Base-by-base conservation (phyloP, 768 basidiomycete species). In the Filobasidium floriforme region DNA sequence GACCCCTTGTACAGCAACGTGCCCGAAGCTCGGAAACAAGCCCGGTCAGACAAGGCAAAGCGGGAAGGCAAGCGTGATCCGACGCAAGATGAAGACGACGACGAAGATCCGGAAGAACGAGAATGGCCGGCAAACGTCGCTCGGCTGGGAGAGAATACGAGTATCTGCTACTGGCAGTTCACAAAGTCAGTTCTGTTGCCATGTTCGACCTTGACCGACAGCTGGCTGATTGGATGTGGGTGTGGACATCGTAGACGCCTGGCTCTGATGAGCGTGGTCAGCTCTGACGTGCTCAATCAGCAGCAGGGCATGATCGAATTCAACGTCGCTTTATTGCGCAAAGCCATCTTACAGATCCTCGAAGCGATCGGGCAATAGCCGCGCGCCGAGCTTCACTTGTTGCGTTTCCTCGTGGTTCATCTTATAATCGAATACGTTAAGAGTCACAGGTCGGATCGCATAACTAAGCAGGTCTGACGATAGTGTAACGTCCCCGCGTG, bases 261-360 rank as follows among this genome's bases (percentile, higher is more conserved):
- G 28, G 76, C 73, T 0, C 59, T 77, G 40, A 72, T 77, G 19
- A 71, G 70, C 7, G 67, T 75, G 19, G 68, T 76, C 12, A 69
- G 73, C 40, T 76, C 75, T 11, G 77, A 74, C 37, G 73, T 69
- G 0, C 74, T 75, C 72, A 71, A 75, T 61, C 63, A 69, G 7
- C 66, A 71, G 52, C 61, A 75, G 57, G 77, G 77, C 5, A 75
- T 74, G 67, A 78, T 78, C 61, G 77, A 78, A 61, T 78, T 76
- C 68, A 78, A 78, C 60, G 71, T 78, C 22, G 76, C 75, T 0
- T 73, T 78, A 40, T 54, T 78, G 59, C 69, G 77, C 28, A 74
- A 76, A 52, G 77, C 75, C 40, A 74, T 78, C 0, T 60, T 76
- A 63, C 68, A 74, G 54, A 78, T 78, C 7, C 61, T 78, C 52